phyloP scores from a whole-genome alignment of 1,139 yeast species.

The Magnusiomyces suaveolens region DNA sequence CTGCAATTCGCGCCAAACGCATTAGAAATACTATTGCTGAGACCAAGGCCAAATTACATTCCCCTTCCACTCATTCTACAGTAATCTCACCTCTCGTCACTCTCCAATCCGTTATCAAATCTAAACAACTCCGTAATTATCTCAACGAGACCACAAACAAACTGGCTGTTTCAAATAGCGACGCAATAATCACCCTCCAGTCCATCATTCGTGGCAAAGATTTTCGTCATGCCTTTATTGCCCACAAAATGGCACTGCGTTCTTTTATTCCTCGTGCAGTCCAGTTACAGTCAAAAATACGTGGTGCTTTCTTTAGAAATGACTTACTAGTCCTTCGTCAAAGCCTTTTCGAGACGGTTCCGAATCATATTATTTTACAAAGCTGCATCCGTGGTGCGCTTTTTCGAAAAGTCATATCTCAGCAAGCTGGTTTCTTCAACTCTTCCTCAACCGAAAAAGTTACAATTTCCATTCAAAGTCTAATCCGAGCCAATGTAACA shows the following conservation, averaged over 20 bases:
- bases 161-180: constrained; percentile 23
- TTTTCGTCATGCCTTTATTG: constrained; percentile 4
- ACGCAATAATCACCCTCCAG: constrained; percentile 34
- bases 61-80: background rate
- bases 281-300: constrained; percentile 17
- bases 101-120: constrained; percentile 25
- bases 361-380: constrained; percentile 34
- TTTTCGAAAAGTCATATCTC: constrained; percentile 1
- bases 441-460: constrained; percentile 10
- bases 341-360: constrained; percentile 6
- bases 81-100: background rate
- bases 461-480: constrained; percentile 27
- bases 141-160: background rate
- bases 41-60: background rate
- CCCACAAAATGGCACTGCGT: background rate
- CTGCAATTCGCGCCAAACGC: constrained; percentile 23
- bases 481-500: constrained; percentile 27
- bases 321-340: background rate
- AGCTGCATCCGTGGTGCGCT: constrained; percentile 41
- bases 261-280: background rate
- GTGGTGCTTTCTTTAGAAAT: constrained; percentile 18
- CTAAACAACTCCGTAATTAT: constrained; percentile 14
- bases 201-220: constrained; percentile 16
- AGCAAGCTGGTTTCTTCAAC: background rate
- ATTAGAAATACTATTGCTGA: background rate